Evolutionary conservation across 768 basidiomycete species (phyloP), one percentile per base, ranked within the genome.

Genomic region (Tulasnella sp.): DNA sequence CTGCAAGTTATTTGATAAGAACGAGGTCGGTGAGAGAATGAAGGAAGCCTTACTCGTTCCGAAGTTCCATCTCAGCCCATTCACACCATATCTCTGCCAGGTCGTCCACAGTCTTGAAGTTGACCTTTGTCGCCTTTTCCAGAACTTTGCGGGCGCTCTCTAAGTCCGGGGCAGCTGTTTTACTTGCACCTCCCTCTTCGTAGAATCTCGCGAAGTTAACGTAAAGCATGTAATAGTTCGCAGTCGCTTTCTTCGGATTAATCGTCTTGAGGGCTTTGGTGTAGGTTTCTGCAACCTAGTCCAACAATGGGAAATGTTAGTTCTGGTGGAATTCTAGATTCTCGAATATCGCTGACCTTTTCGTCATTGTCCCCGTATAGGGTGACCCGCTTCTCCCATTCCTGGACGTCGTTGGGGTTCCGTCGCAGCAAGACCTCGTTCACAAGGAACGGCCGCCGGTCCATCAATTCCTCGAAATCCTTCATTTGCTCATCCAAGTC

Each of bases 71-170:
- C 84, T 99, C 97, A 8, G 97, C 90, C 97, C 97, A 99, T 84
- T 99, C 97, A 80, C 96, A 98, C 97, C 97, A 99, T 17, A 98
- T 89, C 82, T 99, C 97, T 0, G 97, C 97, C 31, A 99, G 87
- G 80, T 99, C 97, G 81, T 99, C 97, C 12, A 99, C 96, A n/a
- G 89, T 87, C 83, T 91, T 94, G 86, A 96, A 98, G 81, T 92
- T 93, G 54, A 97, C 90, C 80, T 93, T 93, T 3, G 92, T 92
- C 5, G 90, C 97, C 83, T 94, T 97, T 82, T 98, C 96, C 42
- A 99, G 84, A 37, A 99, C 92, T 84, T 96, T 96, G 54, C 96
- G 89, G 4, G 97, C 93, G 79, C 89, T 93, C 69, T 90, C 90
- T 1, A 98, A 83, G 80, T 98, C 94, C 2, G 87, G 82, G 80